Percentiles rank a stretch among this genome's conserved stretches.
These are phyloP conservation scores for Sordariomycetes sp. DNA, from an alignment of 2,329 filamentous ascomycete genomes.

Conservation along the genomic window DNA sequence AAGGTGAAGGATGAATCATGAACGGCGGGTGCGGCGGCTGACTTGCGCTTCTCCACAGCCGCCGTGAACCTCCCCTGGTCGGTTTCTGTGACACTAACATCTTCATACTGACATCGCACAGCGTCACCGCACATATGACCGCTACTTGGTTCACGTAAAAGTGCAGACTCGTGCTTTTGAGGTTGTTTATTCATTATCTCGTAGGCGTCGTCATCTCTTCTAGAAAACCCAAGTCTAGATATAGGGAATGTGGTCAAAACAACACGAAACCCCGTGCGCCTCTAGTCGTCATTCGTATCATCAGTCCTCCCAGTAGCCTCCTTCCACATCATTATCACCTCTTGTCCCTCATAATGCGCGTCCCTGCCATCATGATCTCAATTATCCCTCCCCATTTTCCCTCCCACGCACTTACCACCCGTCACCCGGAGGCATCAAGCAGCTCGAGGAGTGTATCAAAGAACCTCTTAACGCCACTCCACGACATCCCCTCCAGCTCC, in stretches of 20 bases:
- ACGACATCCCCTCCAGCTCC: neutral
- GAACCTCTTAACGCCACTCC: neutral
- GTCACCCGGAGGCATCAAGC: neutral
- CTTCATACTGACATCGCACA: neutral
- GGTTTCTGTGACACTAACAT: neutral
- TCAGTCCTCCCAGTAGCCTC: neutral
- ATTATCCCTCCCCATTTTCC: neutral
- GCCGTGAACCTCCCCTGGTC: neutral
- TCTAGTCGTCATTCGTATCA: neutral
- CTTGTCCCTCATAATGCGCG: too few species aligned
- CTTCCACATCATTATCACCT: too few species aligned
- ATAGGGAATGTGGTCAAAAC: neutral
- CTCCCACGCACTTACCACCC: too few species aligned
- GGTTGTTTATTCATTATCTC: neutral
- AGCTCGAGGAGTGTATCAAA: neutral
- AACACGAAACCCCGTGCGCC: neutral
- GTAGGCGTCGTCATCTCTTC: neutral
- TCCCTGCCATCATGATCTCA: too few species aligned
- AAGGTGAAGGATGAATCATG: neutral
- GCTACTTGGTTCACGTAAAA: neutral
- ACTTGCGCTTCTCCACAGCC: neutral
- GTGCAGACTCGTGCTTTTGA: neutral
- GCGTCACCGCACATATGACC: neutral
- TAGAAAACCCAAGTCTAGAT: neutral
- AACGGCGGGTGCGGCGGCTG: neutral